These are phyloP conservation scores for Claviceps paspali DNA, from an alignment of 2,329 filamentous ascomycete genomes.

Conservation along the genomic window DNA sequence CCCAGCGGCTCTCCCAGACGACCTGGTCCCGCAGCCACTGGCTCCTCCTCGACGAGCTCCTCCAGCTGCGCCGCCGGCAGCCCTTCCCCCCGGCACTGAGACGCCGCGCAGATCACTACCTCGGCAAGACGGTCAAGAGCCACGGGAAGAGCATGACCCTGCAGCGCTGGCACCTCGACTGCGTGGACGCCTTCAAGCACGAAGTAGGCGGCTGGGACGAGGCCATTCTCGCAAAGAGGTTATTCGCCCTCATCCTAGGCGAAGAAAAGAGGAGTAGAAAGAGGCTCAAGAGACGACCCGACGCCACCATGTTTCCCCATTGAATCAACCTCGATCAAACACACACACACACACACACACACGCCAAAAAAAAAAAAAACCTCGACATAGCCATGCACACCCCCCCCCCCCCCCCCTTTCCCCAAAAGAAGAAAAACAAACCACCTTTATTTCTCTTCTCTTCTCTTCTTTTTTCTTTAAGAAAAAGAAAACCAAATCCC, in stretches of 20 bases:
- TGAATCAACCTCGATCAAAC: too few species aligned
- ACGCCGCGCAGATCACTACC: constrained; percentile 19
- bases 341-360: too few species aligned
- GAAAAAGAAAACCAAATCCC: too few species aligned
- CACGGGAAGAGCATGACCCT: constrained; percentile 31
- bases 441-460: too few species aligned
- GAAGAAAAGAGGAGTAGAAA: constrained; percentile 22
- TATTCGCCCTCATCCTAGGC: constrained; percentile 37
- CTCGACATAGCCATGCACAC: too few species aligned
- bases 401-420: too few species aligned
- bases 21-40: constrained; percentile 37
- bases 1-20: constrained; percentile 22
- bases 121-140: constrained; percentile 33
- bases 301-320: constrained; percentile 16
- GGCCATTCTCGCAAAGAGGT: constrained; percentile 30
- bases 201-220: constrained; percentile 37
- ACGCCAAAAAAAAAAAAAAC: too few species aligned
- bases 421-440: too few species aligned
- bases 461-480: too few species aligned
- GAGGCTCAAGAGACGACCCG: constrained; percentile 1
- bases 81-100: constrained; percentile 18
- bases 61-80: constrained; percentile 31
- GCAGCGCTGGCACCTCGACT: constrained; percentile 41
- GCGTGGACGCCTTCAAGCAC: constrained; percentile 36
- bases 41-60: constrained; percentile 34